phyloP scores from a whole-genome alignment of 495 filamentous ascomycete genomes.

The Penicillium goetzii region DNA sequence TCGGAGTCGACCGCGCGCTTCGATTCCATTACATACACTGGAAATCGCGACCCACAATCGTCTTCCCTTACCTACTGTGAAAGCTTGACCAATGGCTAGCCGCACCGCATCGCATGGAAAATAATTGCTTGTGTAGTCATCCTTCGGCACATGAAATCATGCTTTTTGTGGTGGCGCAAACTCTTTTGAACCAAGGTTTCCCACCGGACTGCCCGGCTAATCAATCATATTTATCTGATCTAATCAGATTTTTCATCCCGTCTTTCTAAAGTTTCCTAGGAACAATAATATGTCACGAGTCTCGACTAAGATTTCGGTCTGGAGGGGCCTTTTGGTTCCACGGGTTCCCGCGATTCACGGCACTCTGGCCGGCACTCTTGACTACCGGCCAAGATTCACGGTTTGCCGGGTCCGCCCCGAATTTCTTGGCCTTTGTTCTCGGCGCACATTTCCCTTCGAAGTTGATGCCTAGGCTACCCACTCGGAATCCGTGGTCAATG shows the following conservation, averaged over 20 bases:
- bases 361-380: background rate
- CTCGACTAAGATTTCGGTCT: background rate
- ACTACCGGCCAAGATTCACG: background rate
- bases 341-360: background rate
- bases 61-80: background rate
- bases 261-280: background rate
- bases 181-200: background rate
- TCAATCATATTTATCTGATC: constrained; percentile 7
- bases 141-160: background rate
- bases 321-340: background rate
- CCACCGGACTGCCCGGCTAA: background rate
- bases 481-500: background rate
- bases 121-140: background rate
- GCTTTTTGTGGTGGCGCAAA: background rate
- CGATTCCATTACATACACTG: background rate
- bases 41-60: background rate
- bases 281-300: background rate
- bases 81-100: background rate
- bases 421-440: background rate
- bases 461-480: background rate
- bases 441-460: background rate
- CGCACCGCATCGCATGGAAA: background rate
- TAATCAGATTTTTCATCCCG: constrained; percentile 14
- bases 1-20: background rate
- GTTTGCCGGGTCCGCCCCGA: background rate